Base-by-base conservation (phyloP, 768 basidiomycete genomes). In the Lactarius hatsudake region DNA sequence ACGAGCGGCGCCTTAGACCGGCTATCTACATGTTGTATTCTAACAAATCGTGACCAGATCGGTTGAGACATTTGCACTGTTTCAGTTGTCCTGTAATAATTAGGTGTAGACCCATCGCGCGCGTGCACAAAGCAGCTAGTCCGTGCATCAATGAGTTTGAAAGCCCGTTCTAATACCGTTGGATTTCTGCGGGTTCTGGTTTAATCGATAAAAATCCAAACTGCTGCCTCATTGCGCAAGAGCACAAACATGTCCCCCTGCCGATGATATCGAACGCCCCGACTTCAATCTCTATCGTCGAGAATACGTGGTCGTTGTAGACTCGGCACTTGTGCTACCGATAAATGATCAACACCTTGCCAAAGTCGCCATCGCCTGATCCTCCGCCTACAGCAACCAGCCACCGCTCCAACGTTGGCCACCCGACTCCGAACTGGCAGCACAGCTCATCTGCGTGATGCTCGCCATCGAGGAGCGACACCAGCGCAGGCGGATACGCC, bases 381-480 rank as follows among this genome's bases (percentile, higher is more conserved):
- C 85, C 86, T 62, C 76, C 84, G 42, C 91, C 91, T 53, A 85
- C 82, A 12, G 79, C 75, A 6, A 80, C 76, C 57, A 93, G 76
- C 90, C 89, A 93, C 64, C 82, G 83, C 75, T 92, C 87, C 62
- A 98, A 78, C 59, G 88, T 78, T 15, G 87, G 87, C 95, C 94
- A 96, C 0, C 90, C 88, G 38, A 88, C 87, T 70, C 91, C 87
- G 72, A 96, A 96, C 68, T 75, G 83, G 30, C 91, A 87, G 56
- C 90, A 89, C 54, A 98, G 78, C 77, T 98, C 96, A 74, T 98
- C 96, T 1, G 93, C 89, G 75, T 95, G 90, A 75, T 94, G 95
- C 64, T 88, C 90, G 9, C 96, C 97, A 73, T 98, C 89, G 12
- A 98, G 80, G 66, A 93, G 75, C 2, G 80, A 69, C 32, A 82